These are phyloP conservation scores for Colletotrichum destructivum DNA, from an alignment of 2,329 filamentous ascomycete genomes.

Conservation along the genomic window DNA sequence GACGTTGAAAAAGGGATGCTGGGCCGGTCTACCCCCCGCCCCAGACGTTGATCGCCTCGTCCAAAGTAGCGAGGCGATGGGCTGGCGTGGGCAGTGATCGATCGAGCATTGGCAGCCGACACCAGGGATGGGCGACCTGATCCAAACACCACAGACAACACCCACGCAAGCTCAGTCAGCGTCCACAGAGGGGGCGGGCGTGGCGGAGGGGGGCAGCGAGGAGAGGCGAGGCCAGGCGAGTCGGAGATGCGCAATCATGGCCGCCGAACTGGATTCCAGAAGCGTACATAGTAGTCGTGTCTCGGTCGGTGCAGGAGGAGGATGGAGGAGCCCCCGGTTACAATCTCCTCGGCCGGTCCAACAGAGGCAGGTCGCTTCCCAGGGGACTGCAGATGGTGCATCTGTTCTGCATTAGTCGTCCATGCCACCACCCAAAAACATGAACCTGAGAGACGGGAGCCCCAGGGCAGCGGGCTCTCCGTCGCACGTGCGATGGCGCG, in stretches of 20 bases:
- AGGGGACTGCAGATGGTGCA: constrained; percentile 1
- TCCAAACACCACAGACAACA: neutral
- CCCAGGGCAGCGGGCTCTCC: neutral
- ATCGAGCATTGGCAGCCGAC: neutral
- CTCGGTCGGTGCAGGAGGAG: neutral
- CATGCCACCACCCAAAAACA: no score
- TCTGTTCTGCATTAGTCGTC: neutral
- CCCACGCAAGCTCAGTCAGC: constrained; percentile 9
- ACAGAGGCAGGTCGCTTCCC: constrained; percentile 20
- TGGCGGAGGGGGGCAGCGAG: constrained; percentile 2
- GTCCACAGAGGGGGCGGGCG: neutral
- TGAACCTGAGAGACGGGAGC: no score
- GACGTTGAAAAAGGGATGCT: neutral
- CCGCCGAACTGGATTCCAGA: constrained; percentile 39
- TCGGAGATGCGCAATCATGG: neutral
- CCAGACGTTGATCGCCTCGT: neutral
- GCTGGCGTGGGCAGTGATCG: neutral
- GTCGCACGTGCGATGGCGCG: neutral
- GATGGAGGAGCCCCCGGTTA: neutral
- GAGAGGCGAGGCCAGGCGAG: neutral
- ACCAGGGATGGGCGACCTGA: neutral
- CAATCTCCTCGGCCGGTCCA: constrained; percentile 11
- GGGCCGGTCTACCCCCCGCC: neutral
- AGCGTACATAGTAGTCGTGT: constrained; percentile 15
- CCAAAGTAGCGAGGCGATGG: neutral